Conservation (phyloP, 1,139 yeast genomes). For the Torulaspora pretoriensis region DNA sequence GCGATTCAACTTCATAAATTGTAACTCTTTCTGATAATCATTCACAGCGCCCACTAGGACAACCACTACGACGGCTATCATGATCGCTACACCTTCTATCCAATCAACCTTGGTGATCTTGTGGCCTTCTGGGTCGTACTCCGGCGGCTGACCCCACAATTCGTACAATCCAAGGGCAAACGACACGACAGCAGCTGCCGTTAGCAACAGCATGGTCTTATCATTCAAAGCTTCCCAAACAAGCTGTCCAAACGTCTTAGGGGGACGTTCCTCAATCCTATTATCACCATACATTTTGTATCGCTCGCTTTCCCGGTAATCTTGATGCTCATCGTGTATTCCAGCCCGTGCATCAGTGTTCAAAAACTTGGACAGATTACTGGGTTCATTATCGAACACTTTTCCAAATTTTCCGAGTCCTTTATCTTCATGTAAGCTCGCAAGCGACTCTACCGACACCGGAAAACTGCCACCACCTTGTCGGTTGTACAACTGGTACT, state of each 20-base stretch:
- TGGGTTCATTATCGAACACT: conserved; percentile 26
- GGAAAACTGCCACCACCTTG: conserved; percentile 13
- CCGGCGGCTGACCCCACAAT: conserved; percentile 79
- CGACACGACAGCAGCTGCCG: conserved; percentile 84
- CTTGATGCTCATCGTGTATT: conserved; percentile 38
- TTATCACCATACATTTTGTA: conserved; percentile 58
- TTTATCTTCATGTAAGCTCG: conserved; percentile 38
- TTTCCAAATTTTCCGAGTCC: conserved; percentile 31
- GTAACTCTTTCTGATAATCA: conserved; percentile 94
- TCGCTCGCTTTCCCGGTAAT: conserved; percentile 37
- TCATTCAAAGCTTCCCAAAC: conserved; percentile 87
- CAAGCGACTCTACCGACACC: conserved; percentile 29
- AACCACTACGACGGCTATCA: conserved; percentile 85
- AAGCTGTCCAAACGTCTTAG: conserved; percentile 62
- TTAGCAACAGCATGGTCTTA: conserved; percentile 77
- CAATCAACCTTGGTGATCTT: conserved; percentile 80
- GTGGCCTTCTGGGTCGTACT: conserved; percentile 72
- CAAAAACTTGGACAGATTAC: conserved; percentile 31
- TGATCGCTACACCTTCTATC: conserved; percentile 98
- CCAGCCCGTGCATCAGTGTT: conserved; percentile 46
- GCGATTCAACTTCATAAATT: conserved; percentile 80
- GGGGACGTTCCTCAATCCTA: conserved; percentile 60
- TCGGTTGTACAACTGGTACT: conserved; percentile 6
- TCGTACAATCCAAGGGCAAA: conserved; percentile 89
- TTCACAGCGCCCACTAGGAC: conserved; percentile 90